Base-by-base conservation (phyloP, 2,329 filamentous ascomycete genomes). In the Neofusicoccum laricinum region DNA sequence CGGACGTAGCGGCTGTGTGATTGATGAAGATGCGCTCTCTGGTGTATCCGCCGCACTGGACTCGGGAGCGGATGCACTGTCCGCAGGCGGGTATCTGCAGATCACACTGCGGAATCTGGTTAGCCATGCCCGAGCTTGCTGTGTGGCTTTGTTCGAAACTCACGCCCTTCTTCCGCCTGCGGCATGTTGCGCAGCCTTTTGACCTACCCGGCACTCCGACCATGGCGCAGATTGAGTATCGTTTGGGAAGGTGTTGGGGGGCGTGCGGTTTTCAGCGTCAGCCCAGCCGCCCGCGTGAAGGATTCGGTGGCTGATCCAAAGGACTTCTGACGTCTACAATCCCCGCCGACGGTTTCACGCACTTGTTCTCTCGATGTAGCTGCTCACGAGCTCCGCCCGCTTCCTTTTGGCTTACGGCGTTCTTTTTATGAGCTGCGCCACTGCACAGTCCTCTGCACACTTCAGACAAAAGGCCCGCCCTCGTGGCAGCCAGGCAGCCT, bases 41-140 rank as follows among this genome's bases (percentile, higher is more conserved):
- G 70, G 87, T 82, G 72, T 90, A 90, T 43, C 87, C 87, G 51
- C 82, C 82, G 69, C 87, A 90, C 64, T 81, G 73, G 49, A 85
- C 79, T 21, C 85, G 84, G 68, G 82, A 84, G 68, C 83, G 80
- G 64, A 81, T 77, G 72, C 87, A 90, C 71, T 88, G 88, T 63
- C 81, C 81, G 72, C 87, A 90, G 41, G 79, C 78, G 1, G 87
- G 87, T 3, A 83, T 82, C 65, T 84, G 81, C 67, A 88, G 86
- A 75, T 87, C 87, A 72, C 87, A 89, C 84, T 87, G 68, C 53
- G 34, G 19, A 15, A 65, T 58, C n/a, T 34, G 38, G 36, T 62
- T 51, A 62, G 46, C 41, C 25, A 45, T 30, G 41, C 21, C 34
- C 43, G 41, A 7, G 43, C 21, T 41, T 51, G 25, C 8, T 45